These are phyloP conservation scores for Tolypocladium nubicola DNA, from an alignment of 2,329 filamentous ascomycete species.

Conservation along the genomic window DNA sequence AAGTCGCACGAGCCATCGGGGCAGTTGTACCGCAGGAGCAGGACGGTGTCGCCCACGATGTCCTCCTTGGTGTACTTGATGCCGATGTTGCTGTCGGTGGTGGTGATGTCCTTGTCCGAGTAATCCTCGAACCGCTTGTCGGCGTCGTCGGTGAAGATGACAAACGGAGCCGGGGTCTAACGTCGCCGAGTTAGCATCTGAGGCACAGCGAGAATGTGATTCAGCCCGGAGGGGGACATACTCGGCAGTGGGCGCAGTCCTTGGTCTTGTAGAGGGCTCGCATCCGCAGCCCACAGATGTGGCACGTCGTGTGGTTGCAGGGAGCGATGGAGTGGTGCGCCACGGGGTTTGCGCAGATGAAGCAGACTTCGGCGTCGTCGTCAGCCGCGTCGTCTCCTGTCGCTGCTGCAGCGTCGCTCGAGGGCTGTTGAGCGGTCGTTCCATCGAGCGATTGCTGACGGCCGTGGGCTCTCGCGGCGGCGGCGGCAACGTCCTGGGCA, in stretches of 20 bases:
- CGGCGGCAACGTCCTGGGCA: constrained; percentile 19
- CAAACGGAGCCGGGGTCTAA: constrained; percentile 60
- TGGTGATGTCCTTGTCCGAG: constrained; percentile 58
- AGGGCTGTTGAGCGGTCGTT: constrained; percentile 3
- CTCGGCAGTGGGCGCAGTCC: constrained; percentile 90
- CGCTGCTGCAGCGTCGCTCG: constrained; percentile 13
- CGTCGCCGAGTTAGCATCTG: constrained; percentile 9
- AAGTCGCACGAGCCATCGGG: constrained; percentile 72
- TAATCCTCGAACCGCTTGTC: constrained; percentile 84
- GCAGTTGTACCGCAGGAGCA: constrained; percentile 89
- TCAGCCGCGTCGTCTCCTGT: constrained; percentile 28
- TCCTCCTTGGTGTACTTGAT: constrained; percentile 84
- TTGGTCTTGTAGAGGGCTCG: constrained; percentile 93
- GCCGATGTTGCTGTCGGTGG: constrained; percentile 74
- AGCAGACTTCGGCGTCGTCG: constrained; percentile 76
- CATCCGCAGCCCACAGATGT: constrained; percentile 87
- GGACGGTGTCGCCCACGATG: constrained; percentile 81
- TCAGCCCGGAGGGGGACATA: constrained; percentile 30
- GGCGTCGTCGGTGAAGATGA: constrained; percentile 84
- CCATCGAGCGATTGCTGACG: constrained; percentile 8
- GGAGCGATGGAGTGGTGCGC: constrained; percentile 81
- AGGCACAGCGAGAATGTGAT: background rate
- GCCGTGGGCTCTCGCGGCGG: constrained; percentile 19
- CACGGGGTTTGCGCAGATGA: constrained; percentile 90
- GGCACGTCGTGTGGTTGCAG: constrained; percentile 93